Base-by-base conservation (phyloP, 768 basidiomycete genomes). In the Mycena sanguinolenta region DNA sequence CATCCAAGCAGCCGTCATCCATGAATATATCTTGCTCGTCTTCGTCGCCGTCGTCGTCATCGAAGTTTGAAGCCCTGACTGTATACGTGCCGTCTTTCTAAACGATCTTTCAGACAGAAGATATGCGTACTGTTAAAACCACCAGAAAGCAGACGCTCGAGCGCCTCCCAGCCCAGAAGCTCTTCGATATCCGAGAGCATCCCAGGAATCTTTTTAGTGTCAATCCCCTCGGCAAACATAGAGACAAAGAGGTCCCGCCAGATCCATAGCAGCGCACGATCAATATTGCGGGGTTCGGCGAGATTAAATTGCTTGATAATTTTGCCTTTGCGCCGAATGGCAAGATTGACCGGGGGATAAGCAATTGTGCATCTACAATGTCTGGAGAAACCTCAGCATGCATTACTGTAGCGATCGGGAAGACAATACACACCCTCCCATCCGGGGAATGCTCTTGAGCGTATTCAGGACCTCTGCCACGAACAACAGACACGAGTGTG, bases 191-290 rank as follows among this genome's bases (percentile, higher is more conserved):
- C 90, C n/a, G 83, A 80, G 25, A 92, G 77, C 85, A 92, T 90
- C 9, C 85, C 82, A 0, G 85, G 83, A 17, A 91, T 79, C 58
- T 72, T 69, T 49, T 79, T 75, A 72, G 53, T 76, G 68, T 73
- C 74, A 63, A 46, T 78, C 62, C 72, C 83, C 77, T 67, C 79
- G 0, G 85, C 84, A 10, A 89, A 83, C 77, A 92, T 79, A 28
- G 85, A 86, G 12, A 92, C 75, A 69, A 92, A 88, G 23, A 92
- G 82, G 69, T 92, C 92, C 8, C 87, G 80, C 87, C 88, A 85
- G 44, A 90, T 87, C 84, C 83, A 86, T 27, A 83, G 77, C 8
- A 88, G 67, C 46, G 86, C 81, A 17, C 78, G 79, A 30, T 85
- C 82, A 23, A 90, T 79, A 27, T 82, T 81, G 34, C 84, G 82